phyloP scores from a whole-genome alignment of 1,284 basidiomycete species.

The Puccinia hordei region DNA sequence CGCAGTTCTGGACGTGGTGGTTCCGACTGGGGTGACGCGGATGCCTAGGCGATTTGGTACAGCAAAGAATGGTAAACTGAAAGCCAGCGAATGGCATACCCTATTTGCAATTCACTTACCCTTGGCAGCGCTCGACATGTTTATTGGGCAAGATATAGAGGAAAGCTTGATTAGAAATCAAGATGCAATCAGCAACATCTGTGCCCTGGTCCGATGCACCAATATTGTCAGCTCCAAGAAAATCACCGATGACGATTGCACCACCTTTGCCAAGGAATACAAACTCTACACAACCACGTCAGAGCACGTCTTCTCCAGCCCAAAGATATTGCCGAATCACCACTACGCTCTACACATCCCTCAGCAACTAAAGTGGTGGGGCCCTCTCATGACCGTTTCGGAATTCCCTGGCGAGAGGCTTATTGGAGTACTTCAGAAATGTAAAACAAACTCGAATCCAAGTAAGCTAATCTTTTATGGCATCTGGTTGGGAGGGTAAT shows the following conservation, averaged over 20 bases:
- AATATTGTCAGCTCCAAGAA: neutral
- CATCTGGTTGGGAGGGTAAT: too few species aligned
- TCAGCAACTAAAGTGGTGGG: neutral
- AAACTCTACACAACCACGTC: neutral
- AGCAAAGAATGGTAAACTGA: too few species aligned
- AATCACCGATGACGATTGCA: neutral
- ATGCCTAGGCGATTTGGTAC: too few species aligned
- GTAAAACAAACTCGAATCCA: slow-evolving; percentile 13
- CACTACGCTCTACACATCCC: neutral
- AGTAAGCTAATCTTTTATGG: too few species aligned
- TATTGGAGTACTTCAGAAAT: slow-evolving; percentile 21
- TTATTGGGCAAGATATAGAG: too few species aligned
- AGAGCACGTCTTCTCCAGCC: neutral
- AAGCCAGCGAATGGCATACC: too few species aligned
- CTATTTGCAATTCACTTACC: too few species aligned
- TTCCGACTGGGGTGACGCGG: too few species aligned
- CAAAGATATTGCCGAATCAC: neutral
- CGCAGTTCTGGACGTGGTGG: too few species aligned
- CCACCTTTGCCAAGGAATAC: neutral
- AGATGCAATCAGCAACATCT: too few species aligned
- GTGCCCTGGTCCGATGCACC: slow-evolving; percentile 49
- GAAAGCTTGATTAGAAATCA: too few species aligned
- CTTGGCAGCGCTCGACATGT: too few species aligned
- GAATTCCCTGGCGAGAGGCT: neutral
- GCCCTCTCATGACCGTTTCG: neutral